A percentile compares a stretch with the other conserved stretches of the same genome.
These are phyloP conservation scores for Singerocomus inundabilis DNA, from an alignment of 1,284 basidiomycete species.

Conservation along the genomic window DNA sequence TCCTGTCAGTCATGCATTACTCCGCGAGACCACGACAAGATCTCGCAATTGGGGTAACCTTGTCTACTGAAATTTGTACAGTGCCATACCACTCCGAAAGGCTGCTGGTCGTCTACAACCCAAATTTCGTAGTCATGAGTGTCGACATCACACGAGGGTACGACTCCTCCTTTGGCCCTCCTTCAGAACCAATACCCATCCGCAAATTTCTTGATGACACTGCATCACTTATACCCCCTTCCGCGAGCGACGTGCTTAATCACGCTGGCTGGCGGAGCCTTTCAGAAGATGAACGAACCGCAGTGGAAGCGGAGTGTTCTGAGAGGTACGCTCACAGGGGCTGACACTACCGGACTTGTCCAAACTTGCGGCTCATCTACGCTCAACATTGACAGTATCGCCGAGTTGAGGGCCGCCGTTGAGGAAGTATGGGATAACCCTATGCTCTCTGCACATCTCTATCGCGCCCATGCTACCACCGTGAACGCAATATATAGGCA, in stretches of 20 bases:
- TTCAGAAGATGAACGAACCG: conserved; percentile 26
- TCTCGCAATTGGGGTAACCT: too few relatives aligned
- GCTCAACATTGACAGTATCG: conserved; percentile 41
- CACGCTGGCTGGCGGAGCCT: conserved; percentile 28
- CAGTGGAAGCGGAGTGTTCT: conserved; percentile 40
- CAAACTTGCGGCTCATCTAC: neutral
- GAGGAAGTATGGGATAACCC: conserved; percentile 53
- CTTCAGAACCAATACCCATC: conserved; percentile 50
- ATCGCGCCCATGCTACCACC: conserved; percentile 49
- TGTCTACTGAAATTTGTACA: neutral
- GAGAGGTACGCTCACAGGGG: conserved; percentile 33
- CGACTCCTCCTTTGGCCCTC: conserved; percentile 48
- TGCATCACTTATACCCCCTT: conserved; percentile 11
- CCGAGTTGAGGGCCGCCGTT: conserved; percentile 50
- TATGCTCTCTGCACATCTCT: conserved; percentile 54
- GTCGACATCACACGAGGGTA: conserved; percentile 27
- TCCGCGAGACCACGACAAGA: too few relatives aligned
- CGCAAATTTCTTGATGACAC: conserved; percentile 40
- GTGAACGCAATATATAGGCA: conserved; percentile 45
- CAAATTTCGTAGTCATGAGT: conserved; percentile 14
- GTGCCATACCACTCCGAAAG: too few relatives aligned
- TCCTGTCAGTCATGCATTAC: too few relatives aligned
- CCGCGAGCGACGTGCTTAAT: conserved; percentile 10
- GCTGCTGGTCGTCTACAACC: neutral
- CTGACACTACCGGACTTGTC: neutral